Conservation (phyloP, 257 asterid species). For the Jaltomata sinuosa region DNA sequence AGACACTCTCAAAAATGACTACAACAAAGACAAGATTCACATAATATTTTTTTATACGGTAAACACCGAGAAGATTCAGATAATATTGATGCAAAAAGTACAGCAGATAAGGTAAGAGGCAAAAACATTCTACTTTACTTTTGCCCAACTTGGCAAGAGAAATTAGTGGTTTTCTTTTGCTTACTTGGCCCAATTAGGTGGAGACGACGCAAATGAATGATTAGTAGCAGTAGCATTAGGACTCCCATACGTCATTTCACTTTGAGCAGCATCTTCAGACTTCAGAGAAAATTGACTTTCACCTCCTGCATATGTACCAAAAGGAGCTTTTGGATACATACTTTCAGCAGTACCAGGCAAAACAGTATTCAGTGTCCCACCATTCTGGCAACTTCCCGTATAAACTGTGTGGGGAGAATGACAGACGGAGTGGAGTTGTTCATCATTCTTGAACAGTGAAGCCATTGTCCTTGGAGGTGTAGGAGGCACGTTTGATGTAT, state of each 20-base stretch:
- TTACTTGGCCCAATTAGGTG: conserved; percentile 75
- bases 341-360: conserved; percentile 44
- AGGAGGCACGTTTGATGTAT: conserved; percentile 39
- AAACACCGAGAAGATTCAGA: background rate
- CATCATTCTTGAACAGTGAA: conserved; percentile 81
- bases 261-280: conserved; percentile 52
- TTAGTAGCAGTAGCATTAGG: conserved; percentile 34
- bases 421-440: conserved; percentile 33
- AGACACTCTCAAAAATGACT: background rate
- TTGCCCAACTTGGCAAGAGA: background rate
- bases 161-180: conserved; percentile 14
- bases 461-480: conserved; percentile 85
- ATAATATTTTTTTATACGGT: background rate
- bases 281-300: conserved; percentile 40
- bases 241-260: conserved; percentile 35
- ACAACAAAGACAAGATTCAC: background rate
- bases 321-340: conserved; percentile 49
- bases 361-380: conserved; percentile 40
- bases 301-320: conserved; percentile 35
- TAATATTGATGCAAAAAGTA: background rate
- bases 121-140: background rate
- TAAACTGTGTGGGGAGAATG: conserved; percentile 44
- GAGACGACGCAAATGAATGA: conserved; percentile 47
- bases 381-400: conserved; percentile 54
- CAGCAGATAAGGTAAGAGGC: background rate